A percentile compares a stretch with the other conserved stretches of the same genome.
Evolutionary conservation across 1,284 basidiomycete species (phyloP).

Genomic region (Sphaerobolus stellatus): DNA sequence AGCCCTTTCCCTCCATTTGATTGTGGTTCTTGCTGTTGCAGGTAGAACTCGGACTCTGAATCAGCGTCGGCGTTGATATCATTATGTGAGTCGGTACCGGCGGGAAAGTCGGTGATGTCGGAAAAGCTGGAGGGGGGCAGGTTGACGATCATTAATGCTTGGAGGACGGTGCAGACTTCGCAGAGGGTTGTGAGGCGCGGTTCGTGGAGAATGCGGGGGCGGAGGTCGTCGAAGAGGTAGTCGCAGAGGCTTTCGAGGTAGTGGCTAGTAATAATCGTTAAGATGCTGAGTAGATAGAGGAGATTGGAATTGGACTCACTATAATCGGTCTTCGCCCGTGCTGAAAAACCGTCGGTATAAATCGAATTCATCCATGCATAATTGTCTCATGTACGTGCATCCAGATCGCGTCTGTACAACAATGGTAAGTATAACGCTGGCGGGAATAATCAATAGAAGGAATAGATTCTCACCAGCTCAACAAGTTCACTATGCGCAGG

Average conservation of each 20-base stretch:
- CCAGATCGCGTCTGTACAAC: conserved; percentile 73
- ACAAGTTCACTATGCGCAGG: conserved; percentile 78
- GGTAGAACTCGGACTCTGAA: conserved; percentile 34
- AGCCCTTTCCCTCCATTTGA: conserved; percentile 40
- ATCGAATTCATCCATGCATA: conserved; percentile 85
- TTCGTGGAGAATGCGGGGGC: conserved; percentile 91
- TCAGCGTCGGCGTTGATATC: conserved; percentile 17
- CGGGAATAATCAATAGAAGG: background rate
- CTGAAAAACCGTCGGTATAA: conserved; percentile 84
- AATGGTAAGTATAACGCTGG: conserved; percentile 4
- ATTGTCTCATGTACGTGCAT: conserved; percentile 85
- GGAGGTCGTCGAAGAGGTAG: conserved; percentile 88
- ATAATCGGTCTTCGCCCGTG: conserved; percentile 79
- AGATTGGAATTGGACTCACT: conserved; percentile 55
- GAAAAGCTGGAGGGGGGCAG: conserved; percentile 39
- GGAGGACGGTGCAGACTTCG: conserved; percentile 90
- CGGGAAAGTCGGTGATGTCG: too few species aligned
- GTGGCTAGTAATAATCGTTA: conserved; percentile 47
- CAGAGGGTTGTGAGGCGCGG: conserved; percentile 82
- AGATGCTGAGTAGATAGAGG: conserved; percentile 9
- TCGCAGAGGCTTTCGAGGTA: conserved; percentile 91
- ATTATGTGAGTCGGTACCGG: background rate
- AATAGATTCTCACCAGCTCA: conserved; percentile 60
- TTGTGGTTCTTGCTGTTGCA: conserved; percentile 39
- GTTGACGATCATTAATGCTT: conserved; percentile 91